phyloP scores from a whole-genome alignment of 2,329 filamentous ascomycete genomes.

The Lachnellula arida region DNA sequence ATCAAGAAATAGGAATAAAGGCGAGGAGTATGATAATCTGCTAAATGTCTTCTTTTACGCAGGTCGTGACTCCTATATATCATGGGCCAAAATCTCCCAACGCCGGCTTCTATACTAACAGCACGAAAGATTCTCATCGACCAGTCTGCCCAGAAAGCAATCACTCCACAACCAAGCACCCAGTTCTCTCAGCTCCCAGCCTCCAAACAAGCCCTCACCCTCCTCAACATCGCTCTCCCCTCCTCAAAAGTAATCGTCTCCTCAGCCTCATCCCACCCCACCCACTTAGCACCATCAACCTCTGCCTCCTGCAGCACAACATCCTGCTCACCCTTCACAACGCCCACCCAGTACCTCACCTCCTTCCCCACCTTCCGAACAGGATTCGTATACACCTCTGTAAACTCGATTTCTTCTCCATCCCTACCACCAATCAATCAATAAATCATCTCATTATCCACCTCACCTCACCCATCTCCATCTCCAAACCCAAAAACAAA shows the following conservation, averaged over 20 bases:
- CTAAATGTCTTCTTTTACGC: not conserved
- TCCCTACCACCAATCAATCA: not conserved
- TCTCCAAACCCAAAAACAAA: not conserved
- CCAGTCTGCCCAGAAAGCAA: too few species aligned
- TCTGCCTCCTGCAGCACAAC: not conserved
- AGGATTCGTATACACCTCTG: not conserved
- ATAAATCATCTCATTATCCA: not conserved
- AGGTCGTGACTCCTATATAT: not conserved
- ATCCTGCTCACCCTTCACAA: constrained; percentile 1
- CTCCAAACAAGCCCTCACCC: not conserved
- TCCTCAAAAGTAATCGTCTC: not conserved
- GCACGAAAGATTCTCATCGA: not conserved
- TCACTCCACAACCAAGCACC: too few species aligned
- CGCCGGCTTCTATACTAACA: not conserved
- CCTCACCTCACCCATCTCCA: not conserved
- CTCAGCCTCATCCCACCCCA: not conserved
- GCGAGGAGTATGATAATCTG: not conserved
- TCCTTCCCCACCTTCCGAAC: not conserved
- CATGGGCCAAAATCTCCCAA: not conserved
- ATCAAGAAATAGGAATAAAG: not conserved
- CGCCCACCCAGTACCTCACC: not conserved
- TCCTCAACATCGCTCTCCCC: constrained; percentile 1
- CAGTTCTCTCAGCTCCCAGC: not conserved
- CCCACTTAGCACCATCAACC: not conserved
- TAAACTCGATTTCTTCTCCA: not conserved